phyloP scores from a whole-genome alignment of 2,329 filamentous ascomycete species.

The Malbranchea cinnamomea region DNA sequence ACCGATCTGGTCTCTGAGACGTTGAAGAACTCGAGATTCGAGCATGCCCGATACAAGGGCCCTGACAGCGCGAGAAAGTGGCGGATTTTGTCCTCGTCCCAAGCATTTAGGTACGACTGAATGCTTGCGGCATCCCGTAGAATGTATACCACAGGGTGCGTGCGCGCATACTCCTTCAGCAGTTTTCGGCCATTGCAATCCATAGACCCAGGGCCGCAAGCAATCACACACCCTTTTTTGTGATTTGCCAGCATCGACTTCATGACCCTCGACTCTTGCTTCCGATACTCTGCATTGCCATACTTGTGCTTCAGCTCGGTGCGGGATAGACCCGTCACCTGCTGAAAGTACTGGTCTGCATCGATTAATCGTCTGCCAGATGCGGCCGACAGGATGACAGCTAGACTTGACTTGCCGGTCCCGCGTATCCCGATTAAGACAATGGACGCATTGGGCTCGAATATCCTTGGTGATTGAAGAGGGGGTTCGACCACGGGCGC shows the following conservation, averaged over 20 bases:
- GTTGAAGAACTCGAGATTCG: slow-evolving; percentile 66
- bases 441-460: slow-evolving; percentile 51
- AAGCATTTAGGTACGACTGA: slow-evolving; percentile 45
- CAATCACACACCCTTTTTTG: slow-evolving; percentile 48
- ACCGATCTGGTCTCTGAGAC: slow-evolving; percentile 40
- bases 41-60: slow-evolving; percentile 47
- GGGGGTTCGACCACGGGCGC: too few species aligned
- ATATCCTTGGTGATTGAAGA: too few species aligned
- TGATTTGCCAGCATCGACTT: slow-evolving; percentile 45
- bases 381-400: slow-evolving; percentile 58
- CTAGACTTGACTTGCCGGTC: slow-evolving; percentile 60
- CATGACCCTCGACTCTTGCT: slow-evolving; percentile 47
- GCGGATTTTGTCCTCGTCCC: slow-evolving; percentile 40
- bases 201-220: slow-evolving; percentile 55
- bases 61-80: slow-evolving; percentile 39
- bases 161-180: slow-evolving; percentile 46
- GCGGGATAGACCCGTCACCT: slow-evolving; percentile 46
- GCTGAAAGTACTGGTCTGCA: slow-evolving; percentile 52
- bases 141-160: slow-evolving; percentile 57
- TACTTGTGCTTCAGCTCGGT: slow-evolving; percentile 48
- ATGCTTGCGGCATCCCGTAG: slow-evolving; percentile 51
- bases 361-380: slow-evolving; percentile 55
- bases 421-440: slow-evolving; percentile 59
- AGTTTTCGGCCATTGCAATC: slow-evolving; percentile 47
- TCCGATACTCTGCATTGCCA: slow-evolving; percentile 47